A percentile compares a stretch with the other conserved stretches of the same genome.
Conservation (phyloP, 495 filamentous ascomycete genomes). For the Tuber umbilicatum region DNA sequence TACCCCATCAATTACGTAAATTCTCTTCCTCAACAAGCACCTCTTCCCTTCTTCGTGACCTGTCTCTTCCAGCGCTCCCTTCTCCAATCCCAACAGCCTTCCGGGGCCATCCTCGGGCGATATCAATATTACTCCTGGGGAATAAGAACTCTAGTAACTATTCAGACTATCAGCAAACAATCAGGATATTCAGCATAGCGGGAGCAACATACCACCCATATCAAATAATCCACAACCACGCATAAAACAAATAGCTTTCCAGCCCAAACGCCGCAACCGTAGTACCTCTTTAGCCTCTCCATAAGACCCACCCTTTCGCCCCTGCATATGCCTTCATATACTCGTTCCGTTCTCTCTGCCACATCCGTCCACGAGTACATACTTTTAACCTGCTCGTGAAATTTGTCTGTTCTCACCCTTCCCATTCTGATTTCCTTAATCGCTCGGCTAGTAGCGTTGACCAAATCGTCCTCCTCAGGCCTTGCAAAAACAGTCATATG, state of each 20-base stretch:
- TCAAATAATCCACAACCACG: conserved; percentile 84
- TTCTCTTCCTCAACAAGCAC: not conserved
- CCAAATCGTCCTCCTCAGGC: conserved; percentile 86
- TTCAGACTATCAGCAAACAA: not conserved
- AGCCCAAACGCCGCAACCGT: conserved; percentile 99
- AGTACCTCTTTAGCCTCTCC: conserved; percentile 89
- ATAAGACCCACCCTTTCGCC: conserved; percentile 58
- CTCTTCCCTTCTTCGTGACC: conserved; percentile 19
- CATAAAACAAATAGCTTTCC: conserved; percentile 95
- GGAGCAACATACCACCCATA: conserved; percentile 58
- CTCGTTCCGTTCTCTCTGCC: conserved; percentile 81
- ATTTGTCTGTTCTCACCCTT: conserved; percentile 80
- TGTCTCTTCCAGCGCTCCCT: conserved; percentile 10
- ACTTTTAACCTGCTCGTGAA: conserved; percentile 91
- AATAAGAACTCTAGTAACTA: conserved; percentile 67
- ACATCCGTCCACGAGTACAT: conserved; percentile 99
- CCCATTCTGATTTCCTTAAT: conserved; percentile 74
- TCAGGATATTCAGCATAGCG: not conserved
- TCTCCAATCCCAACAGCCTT: conserved; percentile 47
- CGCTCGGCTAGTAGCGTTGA: conserved; percentile 71
- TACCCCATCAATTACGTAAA: not conserved
- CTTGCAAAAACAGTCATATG: conserved; percentile 94
- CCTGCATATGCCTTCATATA: conserved; percentile 77
- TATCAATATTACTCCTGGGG: conserved; percentile 76
- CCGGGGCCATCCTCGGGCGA: conserved; percentile 83